Evolutionary conservation across 768 basidiomycete genomes (phyloP).

Genomic region (Lyophyllum atratum): DNA sequence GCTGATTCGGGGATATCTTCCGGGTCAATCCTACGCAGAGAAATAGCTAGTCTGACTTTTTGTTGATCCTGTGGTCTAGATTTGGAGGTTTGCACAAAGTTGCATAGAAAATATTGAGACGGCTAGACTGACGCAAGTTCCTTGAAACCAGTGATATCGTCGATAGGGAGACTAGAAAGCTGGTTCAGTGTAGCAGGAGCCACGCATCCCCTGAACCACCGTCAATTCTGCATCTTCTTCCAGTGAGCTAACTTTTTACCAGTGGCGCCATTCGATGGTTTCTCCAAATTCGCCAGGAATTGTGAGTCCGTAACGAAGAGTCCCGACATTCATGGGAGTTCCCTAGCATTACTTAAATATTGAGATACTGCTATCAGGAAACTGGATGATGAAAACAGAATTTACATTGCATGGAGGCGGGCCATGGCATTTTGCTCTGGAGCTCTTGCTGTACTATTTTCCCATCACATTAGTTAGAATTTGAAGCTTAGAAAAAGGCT

Average conservation of each 20-base stretch:
- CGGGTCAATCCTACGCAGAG: conserved; percentile 53
- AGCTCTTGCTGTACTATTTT: conserved; percentile 70
- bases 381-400: conserved; percentile 1
- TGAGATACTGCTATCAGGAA: not conserved
- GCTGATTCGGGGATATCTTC: conserved; percentile 56
- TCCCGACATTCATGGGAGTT: conserved; percentile 51
- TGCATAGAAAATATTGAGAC: not conserved
- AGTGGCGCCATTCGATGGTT: conserved; percentile 75
- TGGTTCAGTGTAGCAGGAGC: conserved; percentile 54
- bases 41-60: conserved; percentile 62
- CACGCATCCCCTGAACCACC: conserved; percentile 64
- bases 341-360: conserved; percentile 30
- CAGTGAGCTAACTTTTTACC: conserved; percentile 41
- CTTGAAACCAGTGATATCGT: conserved; percentile 50
- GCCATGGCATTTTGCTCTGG: conserved; percentile 69
- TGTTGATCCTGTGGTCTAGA: conserved; percentile 55
- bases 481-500: not conserved
- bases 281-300: conserved; percentile 51
- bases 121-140: conserved; percentile 46
- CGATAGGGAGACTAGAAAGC: conserved; percentile 45
- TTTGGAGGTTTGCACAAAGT: not conserved
- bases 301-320: conserved; percentile 65
- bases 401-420: conserved; percentile 55
- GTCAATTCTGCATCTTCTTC: conserved; percentile 2
- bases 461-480: not conserved